Conservation (phyloP, 1,284 basidiomycete genomes). For the Mycocalia duriaeana region DNA sequence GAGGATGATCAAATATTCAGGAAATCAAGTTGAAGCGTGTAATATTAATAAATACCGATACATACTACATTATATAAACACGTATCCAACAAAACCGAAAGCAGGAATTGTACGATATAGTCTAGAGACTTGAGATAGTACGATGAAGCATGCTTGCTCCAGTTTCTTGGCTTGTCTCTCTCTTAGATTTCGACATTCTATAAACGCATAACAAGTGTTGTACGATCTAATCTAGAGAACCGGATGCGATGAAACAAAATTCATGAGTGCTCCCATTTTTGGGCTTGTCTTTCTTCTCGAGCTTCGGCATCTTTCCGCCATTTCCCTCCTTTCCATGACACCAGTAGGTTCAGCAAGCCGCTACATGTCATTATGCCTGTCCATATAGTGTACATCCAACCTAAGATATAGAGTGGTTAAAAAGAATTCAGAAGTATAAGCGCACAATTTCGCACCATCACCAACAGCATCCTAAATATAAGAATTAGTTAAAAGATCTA, state of each 20-base stretch:
- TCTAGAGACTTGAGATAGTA: background rate
- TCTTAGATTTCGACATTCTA: too few species aligned
- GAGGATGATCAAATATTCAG: background rate
- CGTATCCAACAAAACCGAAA: background rate
- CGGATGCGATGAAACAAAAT: too few species aligned
- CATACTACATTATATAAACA: background rate
- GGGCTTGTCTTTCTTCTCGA: slow-evolving; percentile 18
- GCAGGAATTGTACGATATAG: background rate
- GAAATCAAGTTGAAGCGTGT: background rate
- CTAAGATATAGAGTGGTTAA: slow-evolving; percentile 33
- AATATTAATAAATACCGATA: background rate
- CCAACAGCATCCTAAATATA: slow-evolving; percentile 34
- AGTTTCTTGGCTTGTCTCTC: too few species aligned
- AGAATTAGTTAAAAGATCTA: too few species aligned
- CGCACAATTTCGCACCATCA: slow-evolving; percentile 36
- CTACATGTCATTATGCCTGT: slow-evolving; percentile 53
- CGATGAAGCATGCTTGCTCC: background rate
- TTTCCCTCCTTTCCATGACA: slow-evolving; percentile 38
- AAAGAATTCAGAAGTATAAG: too few species aligned
- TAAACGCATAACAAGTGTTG: too few species aligned
- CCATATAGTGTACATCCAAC: slow-evolving; percentile 75
- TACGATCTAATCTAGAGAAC: too few species aligned
- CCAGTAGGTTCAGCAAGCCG: slow-evolving; percentile 48
- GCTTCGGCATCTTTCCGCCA: slow-evolving; percentile 40
- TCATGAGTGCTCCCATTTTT: too few species aligned